These are phyloP conservation scores for Cystobasidiaceae sp. DNA, from an alignment of 1,284 basidiomycete genomes.

Conservation along the genomic window DNA sequence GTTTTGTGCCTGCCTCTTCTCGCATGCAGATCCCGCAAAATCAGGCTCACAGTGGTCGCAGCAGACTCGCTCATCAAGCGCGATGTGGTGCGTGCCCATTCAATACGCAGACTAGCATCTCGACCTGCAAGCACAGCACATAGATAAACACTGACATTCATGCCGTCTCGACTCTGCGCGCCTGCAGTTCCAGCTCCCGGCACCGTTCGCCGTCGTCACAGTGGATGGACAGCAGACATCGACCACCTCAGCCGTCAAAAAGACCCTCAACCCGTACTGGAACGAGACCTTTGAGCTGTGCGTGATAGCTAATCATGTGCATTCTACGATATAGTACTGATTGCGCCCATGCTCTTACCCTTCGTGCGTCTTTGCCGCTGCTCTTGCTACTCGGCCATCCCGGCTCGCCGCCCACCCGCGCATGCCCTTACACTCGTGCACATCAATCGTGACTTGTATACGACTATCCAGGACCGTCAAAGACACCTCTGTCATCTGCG, in stretches of 20 bases:
- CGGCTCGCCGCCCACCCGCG: neutral
- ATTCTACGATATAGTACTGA: neutral
- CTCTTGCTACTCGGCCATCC: too few relatives aligned
- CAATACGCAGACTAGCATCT: neutral
- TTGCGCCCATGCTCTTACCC: neutral
- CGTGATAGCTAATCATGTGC: conserved; percentile 29
- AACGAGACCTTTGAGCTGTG: conserved; percentile 88
- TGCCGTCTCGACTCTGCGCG: conserved; percentile 37
- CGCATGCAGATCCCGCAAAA: conserved; percentile 23
- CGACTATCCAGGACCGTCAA: conserved; percentile 63
- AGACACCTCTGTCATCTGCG: conserved; percentile 82
- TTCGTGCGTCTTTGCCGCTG: neutral
- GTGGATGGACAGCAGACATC: conserved; percentile 92
- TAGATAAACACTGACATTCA: neutral
- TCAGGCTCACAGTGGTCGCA: conserved; percentile 54
- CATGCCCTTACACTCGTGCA: neutral
- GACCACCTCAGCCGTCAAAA: conserved; percentile 80
- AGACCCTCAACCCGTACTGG: conserved; percentile 85
- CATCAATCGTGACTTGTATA: neutral
- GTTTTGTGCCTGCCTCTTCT: too few relatives aligned
- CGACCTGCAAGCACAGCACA: too few relatives aligned
- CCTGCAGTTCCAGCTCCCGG: conserved; percentile 68
- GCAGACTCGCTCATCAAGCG: conserved; percentile 83
- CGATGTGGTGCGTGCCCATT: conserved; percentile 54
- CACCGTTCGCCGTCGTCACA: conserved; percentile 90